A percentile compares a stretch with the other conserved stretches of the same genome.
These are phyloP conservation scores for Boletellus sp. DNA, from an alignment of 1,284 basidiomycete species.

Conservation along the genomic window DNA sequence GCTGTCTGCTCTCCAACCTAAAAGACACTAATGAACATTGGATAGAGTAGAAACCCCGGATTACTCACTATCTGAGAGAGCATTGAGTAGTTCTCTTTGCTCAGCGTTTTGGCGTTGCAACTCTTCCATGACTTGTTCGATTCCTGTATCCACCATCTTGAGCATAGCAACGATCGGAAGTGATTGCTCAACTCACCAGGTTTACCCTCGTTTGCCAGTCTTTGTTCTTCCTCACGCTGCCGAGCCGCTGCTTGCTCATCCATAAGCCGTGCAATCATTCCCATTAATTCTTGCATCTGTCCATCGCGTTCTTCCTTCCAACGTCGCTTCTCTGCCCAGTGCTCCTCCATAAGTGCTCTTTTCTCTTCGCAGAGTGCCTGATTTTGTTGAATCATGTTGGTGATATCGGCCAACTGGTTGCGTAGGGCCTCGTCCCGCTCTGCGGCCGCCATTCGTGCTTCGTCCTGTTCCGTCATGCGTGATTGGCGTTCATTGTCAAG, in stretches of 20 bases:
- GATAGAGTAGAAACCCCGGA: background rate
- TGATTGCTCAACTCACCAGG: constrained; percentile 40
- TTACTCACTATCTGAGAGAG: constrained; percentile 51
- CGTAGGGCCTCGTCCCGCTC: constrained; percentile 59
- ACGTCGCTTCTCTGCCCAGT: constrained; percentile 54
- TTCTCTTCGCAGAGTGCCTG: constrained; percentile 54
- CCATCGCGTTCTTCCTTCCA: constrained; percentile 54
- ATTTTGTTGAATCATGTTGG: constrained; percentile 64
- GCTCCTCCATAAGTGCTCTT: constrained; percentile 51
- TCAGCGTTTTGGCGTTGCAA: constrained; percentile 50
- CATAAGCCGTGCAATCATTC: constrained; percentile 55
- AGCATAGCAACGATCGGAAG: background rate
- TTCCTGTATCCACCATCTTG: constrained; percentile 34
- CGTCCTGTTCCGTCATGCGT: constrained; percentile 54
- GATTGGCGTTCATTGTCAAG: constrained; percentile 53
- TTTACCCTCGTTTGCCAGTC: constrained; percentile 44
- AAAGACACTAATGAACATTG: constrained; percentile 8
- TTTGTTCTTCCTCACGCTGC: constrained; percentile 47
- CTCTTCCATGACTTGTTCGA: constrained; percentile 52
- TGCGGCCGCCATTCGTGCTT: constrained; percentile 49
- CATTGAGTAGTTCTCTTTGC: constrained; percentile 47
- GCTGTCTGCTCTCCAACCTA: constrained; percentile 63
- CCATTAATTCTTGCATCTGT: constrained; percentile 49
- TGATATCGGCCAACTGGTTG: constrained; percentile 61
- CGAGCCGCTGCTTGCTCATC: constrained; percentile 51